Base-by-base conservation (phyloP, 2,329 filamentous ascomycete genomes). In the Phymatotrichopsis omnivora region DNA sequence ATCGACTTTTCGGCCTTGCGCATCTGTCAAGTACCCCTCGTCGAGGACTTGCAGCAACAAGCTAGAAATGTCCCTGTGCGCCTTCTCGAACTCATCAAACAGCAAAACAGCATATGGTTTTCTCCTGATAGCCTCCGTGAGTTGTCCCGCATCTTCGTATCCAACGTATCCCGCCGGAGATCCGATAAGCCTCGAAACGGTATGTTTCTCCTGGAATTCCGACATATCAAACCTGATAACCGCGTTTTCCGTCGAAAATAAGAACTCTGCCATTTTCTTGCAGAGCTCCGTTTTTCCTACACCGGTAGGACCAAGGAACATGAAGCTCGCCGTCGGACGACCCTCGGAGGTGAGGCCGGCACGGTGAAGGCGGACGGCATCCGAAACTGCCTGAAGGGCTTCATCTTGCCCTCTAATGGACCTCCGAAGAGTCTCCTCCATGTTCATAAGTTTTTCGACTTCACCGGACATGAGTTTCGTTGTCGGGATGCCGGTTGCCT, bases 21-120 rank as follows among this genome's bases (percentile, higher is more conserved):
- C 79, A 61, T 96, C 91, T 0, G 89, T 96, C 38, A 98, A 73
- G 68, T 91, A 95, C 2, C 91, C 91, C 63, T 96, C 91, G 60
- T 96, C 91, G 0, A 98, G 75, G 0, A 96, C 89, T 64, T 96
- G 91, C 3, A 98, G 74, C 3, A 98, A 73, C 3, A 98, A 70
- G 0, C 87, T 82, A 0, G 85, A 93, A 55, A 96, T 95, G 58
- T 98, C 91, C 42, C 85, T 80, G 61, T 96, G 91, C 0, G 89
- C 91, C 63, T 98, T 96, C 62, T 98, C 91, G 57, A 95, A 96
- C 62, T 96, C 91, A 62, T 98, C 91, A 57, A 98, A 93, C 2
- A 98, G 72, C 0, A 98, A 72, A 0, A 98, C 85, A 0, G 89
- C 87, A 57, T 96, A 96, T 0, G 91, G 91, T 63, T 96, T 96